Conservation (phyloP, 352 stramenopile genomes). For the Phytophthora citrophthora region DNA sequence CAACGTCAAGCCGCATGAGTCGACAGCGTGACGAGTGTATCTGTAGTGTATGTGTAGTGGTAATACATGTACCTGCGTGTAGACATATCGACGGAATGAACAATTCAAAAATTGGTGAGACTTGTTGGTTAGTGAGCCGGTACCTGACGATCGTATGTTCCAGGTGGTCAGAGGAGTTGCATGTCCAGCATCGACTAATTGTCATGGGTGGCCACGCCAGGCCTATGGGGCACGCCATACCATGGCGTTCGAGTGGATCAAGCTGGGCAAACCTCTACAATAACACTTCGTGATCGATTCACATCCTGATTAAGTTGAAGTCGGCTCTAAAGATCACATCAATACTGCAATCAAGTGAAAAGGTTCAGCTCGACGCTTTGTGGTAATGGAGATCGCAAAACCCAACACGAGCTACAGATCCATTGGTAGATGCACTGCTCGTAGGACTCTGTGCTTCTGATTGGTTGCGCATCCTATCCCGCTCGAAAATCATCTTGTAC, state of each 20-base stretch:
- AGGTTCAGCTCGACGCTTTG: not conserved
- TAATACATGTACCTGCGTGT: not conserved
- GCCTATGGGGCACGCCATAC: no score
- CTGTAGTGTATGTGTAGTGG: slow-evolving; percentile 11
- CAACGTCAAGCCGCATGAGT: slow-evolving; percentile 15
- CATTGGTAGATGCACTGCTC: not conserved
- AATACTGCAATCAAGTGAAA: slow-evolving; percentile 1
- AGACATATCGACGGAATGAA: not conserved
- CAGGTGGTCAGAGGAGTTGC: not conserved
- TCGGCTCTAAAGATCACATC: not conserved
- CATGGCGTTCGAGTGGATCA: not conserved
- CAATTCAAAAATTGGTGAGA: not conserved
- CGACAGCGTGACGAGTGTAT: slow-evolving; percentile 15
- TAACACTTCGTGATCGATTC: not conserved
- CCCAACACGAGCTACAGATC: slow-evolving; percentile 1
- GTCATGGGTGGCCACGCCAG: not conserved
- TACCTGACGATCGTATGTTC: not conserved
- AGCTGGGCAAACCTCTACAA: slow-evolving; percentile 1
- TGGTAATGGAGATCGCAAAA: not conserved
- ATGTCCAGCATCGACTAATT: slow-evolving; percentile 18
- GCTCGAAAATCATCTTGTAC: not conserved
- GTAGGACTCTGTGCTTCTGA: no score
- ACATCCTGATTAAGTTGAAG: slow-evolving; percentile 7
- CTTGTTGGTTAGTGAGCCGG: slow-evolving; percentile 1
- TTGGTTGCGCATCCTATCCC: not conserved